Conservation (phyloP, 2,329 filamentous ascomycete genomes). For the Colletotrichum sp. region DNA sequence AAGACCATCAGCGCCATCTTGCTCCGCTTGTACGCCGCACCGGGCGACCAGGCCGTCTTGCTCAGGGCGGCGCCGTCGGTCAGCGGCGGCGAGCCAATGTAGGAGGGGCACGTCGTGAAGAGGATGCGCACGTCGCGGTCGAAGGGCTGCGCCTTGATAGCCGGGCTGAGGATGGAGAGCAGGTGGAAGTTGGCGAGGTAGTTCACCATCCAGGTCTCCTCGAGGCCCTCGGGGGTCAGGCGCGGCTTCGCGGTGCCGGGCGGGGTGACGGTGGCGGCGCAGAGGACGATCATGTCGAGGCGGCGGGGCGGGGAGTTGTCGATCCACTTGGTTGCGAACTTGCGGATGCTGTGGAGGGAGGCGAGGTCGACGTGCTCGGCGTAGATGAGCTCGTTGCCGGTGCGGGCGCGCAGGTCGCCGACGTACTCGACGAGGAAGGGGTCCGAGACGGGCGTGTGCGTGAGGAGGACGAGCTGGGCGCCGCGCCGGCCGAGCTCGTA, state of each 20-base stretch:
- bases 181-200: slow-evolving; percentile 96
- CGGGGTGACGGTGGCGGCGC: slow-evolving; percentile 79
- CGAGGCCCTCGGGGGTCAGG: slow-evolving; percentile 78
- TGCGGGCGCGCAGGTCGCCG: slow-evolving; percentile 79
- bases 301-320: slow-evolving; percentile 90
- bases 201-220: slow-evolving; percentile 93
- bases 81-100: slow-evolving; percentile 77
- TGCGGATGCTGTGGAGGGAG: slow-evolving; percentile 87
- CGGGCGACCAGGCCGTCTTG: slow-evolving; percentile 58
- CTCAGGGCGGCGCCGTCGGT: slow-evolving; percentile 49
- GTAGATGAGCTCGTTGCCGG: slow-evolving; percentile 87
- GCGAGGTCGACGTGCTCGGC: slow-evolving; percentile 92
- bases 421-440: slow-evolving; percentile 93
- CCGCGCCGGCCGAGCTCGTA: slow-evolving; percentile 79
- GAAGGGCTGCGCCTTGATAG: slow-evolving; percentile 87
- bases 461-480: slow-evolving; percentile 90
- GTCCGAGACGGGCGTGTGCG: slow-evolving; percentile 80
- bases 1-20: slow-evolving; percentile 88
- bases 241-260: slow-evolving; percentile 62
- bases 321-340: slow-evolving; percentile 97
- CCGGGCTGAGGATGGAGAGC: slow-evolving; percentile 87
- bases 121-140: slow-evolving; percentile 93
- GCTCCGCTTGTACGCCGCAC: slow-evolving; percentile 67
- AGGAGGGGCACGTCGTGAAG: slow-evolving; percentile 85
- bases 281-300: slow-evolving; percentile 89